Evolutionary conservation across 1,284 basidiomycete genomes (phyloP).

Genomic region (Trichosporon sp.): DNA sequence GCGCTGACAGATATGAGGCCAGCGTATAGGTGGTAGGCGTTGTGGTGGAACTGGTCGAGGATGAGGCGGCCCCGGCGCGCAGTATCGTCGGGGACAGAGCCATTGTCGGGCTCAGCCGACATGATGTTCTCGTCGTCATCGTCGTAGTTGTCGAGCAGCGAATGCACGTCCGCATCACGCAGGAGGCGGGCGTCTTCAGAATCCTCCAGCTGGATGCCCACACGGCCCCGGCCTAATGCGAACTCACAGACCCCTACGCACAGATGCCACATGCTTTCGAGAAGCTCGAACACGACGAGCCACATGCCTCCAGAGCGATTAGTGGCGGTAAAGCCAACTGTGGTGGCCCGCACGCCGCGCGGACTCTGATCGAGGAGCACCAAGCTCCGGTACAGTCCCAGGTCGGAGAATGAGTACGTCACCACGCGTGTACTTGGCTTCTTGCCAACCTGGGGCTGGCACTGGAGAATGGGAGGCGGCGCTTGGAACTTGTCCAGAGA

Average conservation of each 20-base stretch:
- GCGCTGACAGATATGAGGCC: constrained; percentile 18
- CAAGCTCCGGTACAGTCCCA: constrained; percentile 39
- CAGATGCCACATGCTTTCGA: constrained; percentile 32
- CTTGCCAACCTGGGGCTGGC: background rate
- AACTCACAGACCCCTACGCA: constrained; percentile 45
- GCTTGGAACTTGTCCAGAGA: background rate
- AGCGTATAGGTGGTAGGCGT: constrained; percentile 37
- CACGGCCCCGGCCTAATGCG: constrained; percentile 32
- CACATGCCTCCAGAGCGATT: constrained; percentile 28
- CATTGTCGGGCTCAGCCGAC: background rate
- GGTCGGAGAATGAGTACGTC: constrained; percentile 35
- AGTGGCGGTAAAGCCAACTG: constrained; percentile 15
- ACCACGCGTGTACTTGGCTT: constrained; percentile 10
- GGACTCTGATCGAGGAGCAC: constrained; percentile 32
- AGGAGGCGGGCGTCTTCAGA: constrained; percentile 32
- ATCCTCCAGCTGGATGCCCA: constrained; percentile 25
- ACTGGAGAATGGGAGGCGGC: constrained; percentile 5
- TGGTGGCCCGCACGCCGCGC: constrained; percentile 22
- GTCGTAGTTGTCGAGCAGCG: constrained; percentile 13
- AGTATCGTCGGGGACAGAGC: constrained; percentile 19
- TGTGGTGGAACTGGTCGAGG: constrained; percentile 38
- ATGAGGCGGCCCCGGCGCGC: constrained; percentile 33
- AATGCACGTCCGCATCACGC: constrained; percentile 15
- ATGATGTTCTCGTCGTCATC: constrained; percentile 5
- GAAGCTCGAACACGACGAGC: constrained; percentile 37